Evolutionary conservation across 331 rosid species (phyloP).

Genomic region (Phaseolus coccineus): DNA sequence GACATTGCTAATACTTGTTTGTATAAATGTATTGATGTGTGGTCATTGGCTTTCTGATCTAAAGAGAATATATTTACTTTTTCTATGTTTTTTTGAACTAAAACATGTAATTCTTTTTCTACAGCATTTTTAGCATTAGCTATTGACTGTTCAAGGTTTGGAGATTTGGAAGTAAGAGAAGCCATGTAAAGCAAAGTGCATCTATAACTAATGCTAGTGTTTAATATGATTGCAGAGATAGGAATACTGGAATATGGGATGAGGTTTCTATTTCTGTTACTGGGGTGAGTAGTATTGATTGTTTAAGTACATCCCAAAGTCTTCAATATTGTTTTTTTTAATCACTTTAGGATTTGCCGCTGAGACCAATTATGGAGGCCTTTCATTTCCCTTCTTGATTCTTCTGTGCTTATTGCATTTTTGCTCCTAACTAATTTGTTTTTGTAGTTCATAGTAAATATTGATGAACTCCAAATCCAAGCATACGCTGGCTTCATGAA

Average conservation of each 20-base stretch:
- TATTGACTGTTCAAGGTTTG: conserved; percentile 19
- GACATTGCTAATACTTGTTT: conserved; percentile 43
- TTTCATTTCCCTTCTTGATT: conserved; percentile 16
- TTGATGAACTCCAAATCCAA: conserved; percentile 33
- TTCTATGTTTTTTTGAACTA: neutral
- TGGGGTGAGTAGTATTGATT: conserved; percentile 75
- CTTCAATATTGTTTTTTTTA: neutral
- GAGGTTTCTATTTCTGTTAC: conserved; percentile 80
- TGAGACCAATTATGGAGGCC: conserved; percentile 8
- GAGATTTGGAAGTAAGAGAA: conserved; percentile 26
- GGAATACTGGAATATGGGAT: conserved; percentile 99
- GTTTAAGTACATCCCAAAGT: conserved; percentile 32
- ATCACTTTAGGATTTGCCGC: conserved; percentile 18
- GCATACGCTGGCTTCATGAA: conserved; percentile 27
- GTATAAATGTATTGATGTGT: conserved; percentile 21
- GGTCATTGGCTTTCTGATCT: conserved; percentile 21
- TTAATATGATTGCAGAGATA: conserved; percentile 69
- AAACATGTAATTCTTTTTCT: neutral
- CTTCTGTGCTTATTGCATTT: conserved; percentile 1
- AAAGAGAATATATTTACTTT: conserved; percentile 18
- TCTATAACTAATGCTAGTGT: conserved; percentile 39
- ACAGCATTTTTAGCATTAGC: conserved; percentile 1
- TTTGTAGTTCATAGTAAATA: conserved; percentile 31
- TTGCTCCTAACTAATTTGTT: neutral
- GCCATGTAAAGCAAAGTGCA: conserved; percentile 20